Conservation (phyloP, 371 early-diverging fungal genomes). For the Capillidium heterosporum region DNA sequence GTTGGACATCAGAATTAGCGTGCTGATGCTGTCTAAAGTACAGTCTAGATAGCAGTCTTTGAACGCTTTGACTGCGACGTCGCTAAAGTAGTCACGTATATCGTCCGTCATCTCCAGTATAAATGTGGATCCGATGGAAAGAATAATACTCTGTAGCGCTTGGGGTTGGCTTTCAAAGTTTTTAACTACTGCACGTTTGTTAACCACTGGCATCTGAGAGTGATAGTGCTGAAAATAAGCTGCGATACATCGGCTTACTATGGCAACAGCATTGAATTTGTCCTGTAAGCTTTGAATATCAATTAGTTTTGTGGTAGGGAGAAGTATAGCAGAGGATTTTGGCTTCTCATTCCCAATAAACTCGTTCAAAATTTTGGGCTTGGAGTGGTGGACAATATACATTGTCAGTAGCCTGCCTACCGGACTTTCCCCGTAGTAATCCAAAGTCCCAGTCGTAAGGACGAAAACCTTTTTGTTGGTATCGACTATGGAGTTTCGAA, state of each 20-base stretch:
- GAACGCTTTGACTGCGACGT: neutral
- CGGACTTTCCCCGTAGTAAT: too few species aligned
- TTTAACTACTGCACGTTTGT: neutral
- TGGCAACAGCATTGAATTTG: too few species aligned
- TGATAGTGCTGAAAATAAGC: neutral
- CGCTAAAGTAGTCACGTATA: neutral
- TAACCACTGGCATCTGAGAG: neutral
- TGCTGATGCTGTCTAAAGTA: neutral
- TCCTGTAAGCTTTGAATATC: too few species aligned
- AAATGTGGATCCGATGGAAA: neutral
- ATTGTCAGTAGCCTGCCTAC: too few species aligned
- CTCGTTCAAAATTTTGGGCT: too few species aligned
- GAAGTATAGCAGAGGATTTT: too few species aligned
- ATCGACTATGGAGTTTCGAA: too few species aligned
- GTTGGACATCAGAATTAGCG: neutral
- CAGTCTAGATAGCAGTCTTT: neutral
- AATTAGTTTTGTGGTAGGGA: too few species aligned
- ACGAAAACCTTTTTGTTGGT: too few species aligned
- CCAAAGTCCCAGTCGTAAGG: too few species aligned
- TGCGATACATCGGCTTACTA: conserved; percentile 11
- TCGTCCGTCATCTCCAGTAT: neutral
- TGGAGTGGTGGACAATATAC: too few species aligned
- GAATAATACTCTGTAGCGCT: neutral
- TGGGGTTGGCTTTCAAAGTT: neutral
- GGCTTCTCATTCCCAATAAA: too few species aligned